A percentile compares a stretch with the other conserved stretches of the same genome.
Evolutionary conservation across 129 eudicot genomes (phyloP).

Genomic region (Escallonia herrerae): DNA sequence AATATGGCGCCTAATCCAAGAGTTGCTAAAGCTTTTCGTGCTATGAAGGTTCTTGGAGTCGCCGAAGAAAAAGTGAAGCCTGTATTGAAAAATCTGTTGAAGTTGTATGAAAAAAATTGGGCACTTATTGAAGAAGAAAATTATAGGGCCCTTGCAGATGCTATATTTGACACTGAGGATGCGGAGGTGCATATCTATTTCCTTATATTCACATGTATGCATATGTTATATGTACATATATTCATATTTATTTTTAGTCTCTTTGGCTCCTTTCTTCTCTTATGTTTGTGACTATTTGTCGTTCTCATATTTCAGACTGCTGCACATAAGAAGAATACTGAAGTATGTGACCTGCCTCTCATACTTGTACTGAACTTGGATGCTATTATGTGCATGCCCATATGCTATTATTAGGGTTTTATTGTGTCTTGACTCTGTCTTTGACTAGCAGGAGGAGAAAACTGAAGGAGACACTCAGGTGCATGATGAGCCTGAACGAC

Average conservation of each 20-base stretch:
- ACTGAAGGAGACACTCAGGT: conserved; percentile 52
- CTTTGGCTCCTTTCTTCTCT: not conserved
- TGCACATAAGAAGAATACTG: conserved; percentile 45
- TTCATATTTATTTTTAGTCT: not conserved
- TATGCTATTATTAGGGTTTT: not conserved
- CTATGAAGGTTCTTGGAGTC: conserved; percentile 72
- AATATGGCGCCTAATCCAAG: conserved; percentile 48
- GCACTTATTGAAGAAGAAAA: conserved; percentile 82
- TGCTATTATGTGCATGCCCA: not conserved
- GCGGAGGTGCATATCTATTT: conserved; percentile 23
- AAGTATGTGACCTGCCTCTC: conserved; percentile 25
- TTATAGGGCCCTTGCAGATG: conserved; percentile 88
- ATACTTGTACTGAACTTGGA: conserved; percentile 5
- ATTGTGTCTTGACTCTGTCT: not conserved
- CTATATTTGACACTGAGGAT: conserved; percentile 73
- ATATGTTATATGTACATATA: not conserved
- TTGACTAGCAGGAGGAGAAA: conserved; percentile 25
- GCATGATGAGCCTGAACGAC: conserved; percentile 58
- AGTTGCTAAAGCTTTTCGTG: conserved; percentile 65
- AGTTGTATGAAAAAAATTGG: conserved; percentile 84
- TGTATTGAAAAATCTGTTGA: conserved; percentile 61
- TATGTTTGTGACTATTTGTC: not conserved
- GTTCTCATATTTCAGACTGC: conserved; percentile 43
- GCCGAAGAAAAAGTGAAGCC: conserved; percentile 78
- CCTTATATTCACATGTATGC: not conserved